These are phyloP conservation scores for Talaromyces liani DNA, from an alignment of 495 filamentous ascomycete genomes.

Conservation along the genomic window DNA sequence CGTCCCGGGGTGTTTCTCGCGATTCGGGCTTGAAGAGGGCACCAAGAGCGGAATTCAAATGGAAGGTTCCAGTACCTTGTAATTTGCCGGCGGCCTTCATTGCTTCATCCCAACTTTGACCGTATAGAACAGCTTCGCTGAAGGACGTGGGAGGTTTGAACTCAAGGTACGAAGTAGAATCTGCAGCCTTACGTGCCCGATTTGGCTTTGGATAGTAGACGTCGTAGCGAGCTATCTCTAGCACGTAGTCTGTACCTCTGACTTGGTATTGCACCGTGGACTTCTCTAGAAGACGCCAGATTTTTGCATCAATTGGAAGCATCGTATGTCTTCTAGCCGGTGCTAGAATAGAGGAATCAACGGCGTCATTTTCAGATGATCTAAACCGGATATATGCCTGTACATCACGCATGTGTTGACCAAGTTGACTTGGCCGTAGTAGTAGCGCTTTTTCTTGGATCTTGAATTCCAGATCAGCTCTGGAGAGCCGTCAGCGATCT, in stretches of 20 bases:
- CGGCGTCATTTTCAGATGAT: conserved; percentile 6
- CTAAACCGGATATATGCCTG: conserved; percentile 19
- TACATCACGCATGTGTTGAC: conserved; percentile 19
- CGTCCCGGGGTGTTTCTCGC: conserved; percentile 8
- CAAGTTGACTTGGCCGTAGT: conserved; percentile 14
- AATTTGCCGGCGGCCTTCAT: conserved; percentile 26
- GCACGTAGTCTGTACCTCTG: conserved; percentile 39
- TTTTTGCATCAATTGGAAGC: conserved; percentile 15
- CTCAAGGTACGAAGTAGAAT: conserved; percentile 1
- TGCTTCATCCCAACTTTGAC: conserved; percentile 42
- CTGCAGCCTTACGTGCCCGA: neutral
- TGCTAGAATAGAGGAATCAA: conserved; percentile 12
- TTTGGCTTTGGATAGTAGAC: conserved; percentile 25
- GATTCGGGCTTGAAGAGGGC: conserved; percentile 36
- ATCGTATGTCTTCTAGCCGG: conserved; percentile 18
- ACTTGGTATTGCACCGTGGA: conserved; percentile 41
- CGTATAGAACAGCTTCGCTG: conserved; percentile 43
- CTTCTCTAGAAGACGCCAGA: conserved; percentile 38
- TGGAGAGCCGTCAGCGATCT: conserved; percentile 12
- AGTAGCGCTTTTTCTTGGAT: conserved; percentile 28
- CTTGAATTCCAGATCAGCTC: conserved; percentile 33
- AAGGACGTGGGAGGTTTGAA: conserved; percentile 16
- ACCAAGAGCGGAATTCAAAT: conserved; percentile 33
- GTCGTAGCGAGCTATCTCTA: conserved; percentile 52
- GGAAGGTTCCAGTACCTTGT: conserved; percentile 16